phyloP scores from a whole-genome alignment of 768 basidiomycete species.

The Leccinellum rugosiceps region DNA sequence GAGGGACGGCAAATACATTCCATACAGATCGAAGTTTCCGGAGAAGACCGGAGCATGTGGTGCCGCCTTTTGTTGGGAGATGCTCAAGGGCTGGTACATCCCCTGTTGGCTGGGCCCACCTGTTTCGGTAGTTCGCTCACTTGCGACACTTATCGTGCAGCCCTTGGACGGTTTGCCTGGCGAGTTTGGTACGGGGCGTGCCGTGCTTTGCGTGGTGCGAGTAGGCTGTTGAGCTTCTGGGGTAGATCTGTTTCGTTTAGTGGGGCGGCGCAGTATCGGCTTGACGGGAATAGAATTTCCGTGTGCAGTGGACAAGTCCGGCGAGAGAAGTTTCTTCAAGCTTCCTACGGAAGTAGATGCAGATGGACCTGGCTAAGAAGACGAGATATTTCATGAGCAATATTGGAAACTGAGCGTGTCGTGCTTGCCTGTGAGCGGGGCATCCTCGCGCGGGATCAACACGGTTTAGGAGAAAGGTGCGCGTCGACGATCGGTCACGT shows the following conservation, averaged over 20 bases:
- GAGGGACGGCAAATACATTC: slow-evolving; percentile 38
- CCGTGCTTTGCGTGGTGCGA: slow-evolving; percentile 2
- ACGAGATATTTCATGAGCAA: not conserved
- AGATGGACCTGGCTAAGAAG: slow-evolving; percentile 9
- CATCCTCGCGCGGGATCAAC: slow-evolving; percentile 5
- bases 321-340: slow-evolving; percentile 21
- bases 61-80: slow-evolving; percentile 5
- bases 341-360: slow-evolving; percentile 18
- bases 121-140: not conserved
- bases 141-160: not conserved
- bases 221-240: slow-evolving; percentile 11
- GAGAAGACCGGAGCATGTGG: slow-evolving; percentile 16
- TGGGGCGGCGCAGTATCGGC: slow-evolving; percentile 10
- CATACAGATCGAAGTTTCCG: slow-evolving; percentile 41
- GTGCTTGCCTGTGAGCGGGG: slow-evolving; percentile 15
- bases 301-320: slow-evolving; percentile 10
- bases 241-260: slow-evolving; percentile 16
- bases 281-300: not conserved
- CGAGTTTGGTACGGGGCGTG: slow-evolving; percentile 2
- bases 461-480: not conserved
- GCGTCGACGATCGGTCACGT: slow-evolving; percentile 21
- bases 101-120: not conserved
- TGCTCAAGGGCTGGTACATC: slow-evolving; percentile 6
- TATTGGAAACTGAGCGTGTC: not conserved
- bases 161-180: slow-evolving; percentile 10